Base-by-base conservation (phyloP, 805 yeast genomes). In the Ogataea degrootiae region DNA sequence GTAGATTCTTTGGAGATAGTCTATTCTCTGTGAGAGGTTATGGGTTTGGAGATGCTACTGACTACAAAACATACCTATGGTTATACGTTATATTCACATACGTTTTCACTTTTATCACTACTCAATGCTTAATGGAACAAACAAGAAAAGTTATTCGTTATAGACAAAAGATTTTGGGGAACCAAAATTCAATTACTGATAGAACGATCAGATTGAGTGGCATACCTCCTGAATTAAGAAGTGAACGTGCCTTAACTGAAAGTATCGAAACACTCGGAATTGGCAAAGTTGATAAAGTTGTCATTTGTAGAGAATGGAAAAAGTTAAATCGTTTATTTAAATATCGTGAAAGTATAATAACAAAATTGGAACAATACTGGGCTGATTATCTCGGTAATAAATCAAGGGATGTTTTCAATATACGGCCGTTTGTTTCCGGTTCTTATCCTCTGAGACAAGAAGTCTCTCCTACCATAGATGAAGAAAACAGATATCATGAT, bases 191-290 rank as follows among this genome's bases (percentile, higher is more conserved):
- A 9, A 76, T 92, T 49, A 88, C 98, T 0, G 98, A 92, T 71
- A 75, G 96, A 62, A 94, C 98, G 1, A 83, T 94, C 37, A 72
- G 92, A 48, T 64, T 92, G 14, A 82, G 92, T 35, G 98, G 98
- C 0, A 88, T 92, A 5, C 97, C 98, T 0, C 83, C 87, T 0
- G 82, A 83, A 41, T 68, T 91, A 38, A 74, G 97, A 44, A 83
- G 80, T 47, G 90, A 82, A 55, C 74, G 74, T n/a, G 80, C 79
- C 14, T 67, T 92, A 55, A 82, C 79, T 47, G 75, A 80, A 35
- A 94, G 88, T 59, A 82, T 92, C 23, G 94, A 89, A 57, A 75
- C 77, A 9, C 70, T 92, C 35, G 83, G 85, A 29, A 83, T 91
- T 34, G 97, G 96, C 2, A 82, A 79, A 48, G 96, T 92, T 2